A percentile compares a stretch with the other conserved stretches of the same genome.
Evolutionary conservation across 2,329 filamentous ascomycete species (phyloP).

Genomic region (Fusarium metavorans): DNA sequence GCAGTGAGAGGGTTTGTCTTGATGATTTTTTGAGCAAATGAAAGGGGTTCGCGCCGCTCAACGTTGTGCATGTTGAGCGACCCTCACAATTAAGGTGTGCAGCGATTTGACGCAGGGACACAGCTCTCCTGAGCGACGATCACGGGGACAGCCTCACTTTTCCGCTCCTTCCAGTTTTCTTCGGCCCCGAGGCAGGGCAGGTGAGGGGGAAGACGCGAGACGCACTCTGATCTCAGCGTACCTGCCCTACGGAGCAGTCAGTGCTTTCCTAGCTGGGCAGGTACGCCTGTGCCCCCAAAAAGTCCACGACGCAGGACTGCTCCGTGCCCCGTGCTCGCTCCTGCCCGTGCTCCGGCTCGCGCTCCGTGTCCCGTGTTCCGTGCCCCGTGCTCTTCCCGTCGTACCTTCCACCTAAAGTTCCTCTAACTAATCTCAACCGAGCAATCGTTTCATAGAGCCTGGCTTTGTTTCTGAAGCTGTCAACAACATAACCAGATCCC

Average conservation of each 20-base stretch:
- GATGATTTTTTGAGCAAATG: slow-evolving; percentile 26
- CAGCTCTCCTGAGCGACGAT: neutral
- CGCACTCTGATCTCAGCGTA: slow-evolving; percentile 4
- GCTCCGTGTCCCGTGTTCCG: slow-evolving; percentile 31
- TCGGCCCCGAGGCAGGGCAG: slow-evolving; percentile 6
- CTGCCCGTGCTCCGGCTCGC: slow-evolving; percentile 32
- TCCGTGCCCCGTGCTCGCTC: slow-evolving; percentile 30
- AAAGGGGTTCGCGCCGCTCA: slow-evolving; percentile 25
- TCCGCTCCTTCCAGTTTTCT: slow-evolving; percentile 20
- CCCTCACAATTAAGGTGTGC: slow-evolving; percentile 6
- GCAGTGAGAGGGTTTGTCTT: slow-evolving; percentile 27
- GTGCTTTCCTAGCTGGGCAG: slow-evolving; percentile 38
- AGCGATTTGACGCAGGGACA: slow-evolving; percentile 21
- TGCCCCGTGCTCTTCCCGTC: slow-evolving; percentile 23
- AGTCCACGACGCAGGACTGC: slow-evolving; percentile 6
- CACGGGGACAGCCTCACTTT: neutral
- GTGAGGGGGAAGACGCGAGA: neutral
- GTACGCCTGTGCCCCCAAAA: slow-evolving; percentile 21
- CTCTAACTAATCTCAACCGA: slow-evolving; percentile 27
- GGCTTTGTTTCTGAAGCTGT: neutral
- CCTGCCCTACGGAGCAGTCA: slow-evolving; percentile 17
- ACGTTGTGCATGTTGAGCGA: slow-evolving; percentile 19
- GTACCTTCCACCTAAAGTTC: slow-evolving; percentile 34
- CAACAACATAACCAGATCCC: neutral
- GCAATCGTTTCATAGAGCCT: neutral